Percentiles rank a stretch among this genome's conserved stretches.
phyloP scores from a whole-genome alignment of 345 rosid genomes.

The Corchorus capsularis region DNA sequence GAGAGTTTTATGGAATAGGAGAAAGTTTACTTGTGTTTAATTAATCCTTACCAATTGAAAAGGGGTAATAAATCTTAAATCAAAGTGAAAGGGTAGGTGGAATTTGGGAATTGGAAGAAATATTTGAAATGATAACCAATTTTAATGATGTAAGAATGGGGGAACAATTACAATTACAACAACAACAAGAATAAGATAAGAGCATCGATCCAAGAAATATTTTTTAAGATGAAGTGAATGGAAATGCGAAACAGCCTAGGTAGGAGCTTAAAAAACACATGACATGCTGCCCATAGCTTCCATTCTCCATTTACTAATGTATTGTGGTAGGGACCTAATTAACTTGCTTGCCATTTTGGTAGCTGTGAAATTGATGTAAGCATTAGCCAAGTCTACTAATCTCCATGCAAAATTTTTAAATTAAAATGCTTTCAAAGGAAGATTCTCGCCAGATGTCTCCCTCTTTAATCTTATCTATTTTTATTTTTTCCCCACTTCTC shows the following conservation, averaged over 20 bases:
- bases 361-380: constrained; percentile 11
- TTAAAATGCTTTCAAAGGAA: neutral
- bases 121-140: neutral
- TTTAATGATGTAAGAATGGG: neutral
- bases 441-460: constrained; percentile 23
- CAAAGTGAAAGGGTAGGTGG: neutral
- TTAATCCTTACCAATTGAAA: no score
- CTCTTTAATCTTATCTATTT: constrained; percentile 12
- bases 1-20: no score
- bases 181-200: neutral
- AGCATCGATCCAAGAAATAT: constrained; percentile 1
- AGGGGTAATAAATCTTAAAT: no score
- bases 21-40: no score
- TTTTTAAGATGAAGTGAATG: neutral
- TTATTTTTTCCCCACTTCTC: constrained; percentile 1
- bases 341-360: constrained; percentile 13
- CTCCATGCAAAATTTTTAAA: neutral
- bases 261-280: constrained; percentile 12
- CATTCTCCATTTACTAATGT: neutral
- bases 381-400: constrained; percentile 6
- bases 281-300: constrained; percentile 24
- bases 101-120: neutral
- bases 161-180: no score
- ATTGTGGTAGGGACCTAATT: neutral
- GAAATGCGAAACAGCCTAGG: constrained; percentile 6